phyloP scores from a whole-genome alignment of 2,329 filamentous ascomycete species.

The Dactylellina parvicollis region DNA sequence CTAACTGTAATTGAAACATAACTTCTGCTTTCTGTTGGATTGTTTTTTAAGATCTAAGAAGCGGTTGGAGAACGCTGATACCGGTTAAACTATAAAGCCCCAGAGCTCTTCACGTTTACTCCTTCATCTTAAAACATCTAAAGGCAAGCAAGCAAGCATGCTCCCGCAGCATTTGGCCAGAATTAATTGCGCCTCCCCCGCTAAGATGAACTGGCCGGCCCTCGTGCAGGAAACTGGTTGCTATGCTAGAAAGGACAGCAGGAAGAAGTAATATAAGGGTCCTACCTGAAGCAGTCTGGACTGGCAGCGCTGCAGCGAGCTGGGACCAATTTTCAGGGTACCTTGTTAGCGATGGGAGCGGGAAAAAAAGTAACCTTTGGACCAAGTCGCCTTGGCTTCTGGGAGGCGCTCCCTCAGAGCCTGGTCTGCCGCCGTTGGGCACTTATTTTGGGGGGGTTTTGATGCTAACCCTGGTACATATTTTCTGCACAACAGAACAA shows the following conservation, averaged over 20 bases:
- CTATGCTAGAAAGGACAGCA: slow-evolving; percentile 31
- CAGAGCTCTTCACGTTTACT: slow-evolving; percentile 35
- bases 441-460: slow-evolving; percentile 24
- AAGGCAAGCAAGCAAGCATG: background rate
- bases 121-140: slow-evolving; percentile 27
- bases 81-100: slow-evolving; percentile 31
- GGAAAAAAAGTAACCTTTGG: slow-evolving; percentile 23
- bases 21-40: slow-evolving; percentile 30
- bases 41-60: background rate
- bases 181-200: slow-evolving; percentile 41
- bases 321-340: slow-evolving; percentile 7
- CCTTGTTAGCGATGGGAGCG: slow-evolving; percentile 18
- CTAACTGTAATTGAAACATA: slow-evolving; percentile 40
- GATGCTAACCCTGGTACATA: slow-evolving; percentile 39
- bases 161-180: slow-evolving; percentile 29
- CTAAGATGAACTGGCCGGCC: slow-evolving; percentile 5
- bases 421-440: slow-evolving; percentile 41
- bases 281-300: slow-evolving; percentile 46
- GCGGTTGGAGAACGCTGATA: slow-evolving; percentile 22
- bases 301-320: slow-evolving; percentile 6
- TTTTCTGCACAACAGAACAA: slow-evolving; percentile 30
- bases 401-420: slow-evolving; percentile 46
- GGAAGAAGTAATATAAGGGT: slow-evolving; percentile 23
- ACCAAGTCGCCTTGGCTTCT: no score
- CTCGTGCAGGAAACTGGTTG: slow-evolving; percentile 14